Evolutionary conservation across 2,329 filamentous ascomycete genomes (phyloP).

Genomic region (Catunica adiposa): DNA sequence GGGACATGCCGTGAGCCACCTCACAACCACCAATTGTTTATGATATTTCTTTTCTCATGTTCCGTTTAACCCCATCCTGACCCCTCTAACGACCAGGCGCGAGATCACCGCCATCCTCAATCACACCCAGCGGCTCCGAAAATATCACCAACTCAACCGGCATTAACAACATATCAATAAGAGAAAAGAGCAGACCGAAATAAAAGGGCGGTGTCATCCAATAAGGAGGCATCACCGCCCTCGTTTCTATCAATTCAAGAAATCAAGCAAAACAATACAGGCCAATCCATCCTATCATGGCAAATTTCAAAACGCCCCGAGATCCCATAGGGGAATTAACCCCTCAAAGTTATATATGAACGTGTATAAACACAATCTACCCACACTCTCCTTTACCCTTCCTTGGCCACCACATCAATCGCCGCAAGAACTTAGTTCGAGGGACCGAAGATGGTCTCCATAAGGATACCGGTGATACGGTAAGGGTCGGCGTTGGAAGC

Average conservation of each 20-base stretch:
- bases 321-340: slow-evolving; percentile 9
- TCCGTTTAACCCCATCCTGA: not conserved
- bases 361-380: not conserved
- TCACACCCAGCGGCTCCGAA: not conserved
- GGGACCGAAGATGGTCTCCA: slow-evolving; percentile 44
- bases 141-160: too few relatives aligned
- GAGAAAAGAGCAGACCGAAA: not conserved
- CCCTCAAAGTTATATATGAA: not conserved
- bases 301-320: slow-evolving; percentile 13
- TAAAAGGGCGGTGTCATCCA: too few relatives aligned
- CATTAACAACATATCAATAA: not conserved
- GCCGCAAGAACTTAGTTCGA: slow-evolving; percentile 15
- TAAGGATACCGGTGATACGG: slow-evolving; percentile 63
- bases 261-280: not conserved
- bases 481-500: slow-evolving; percentile 82
- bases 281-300: not conserved
- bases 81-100: not conserved
- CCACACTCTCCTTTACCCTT: not conserved
- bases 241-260: not conserved
- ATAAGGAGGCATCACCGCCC: too few relatives aligned
- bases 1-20: not conserved
- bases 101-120: not conserved
- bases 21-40: not conserved
- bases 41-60: not conserved
- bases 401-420: not conserved